Percentiles rank a stretch among this genome's conserved stretches.
phyloP scores from a whole-genome alignment of 208 protist species.

The Leishmania tropica region DNA sequence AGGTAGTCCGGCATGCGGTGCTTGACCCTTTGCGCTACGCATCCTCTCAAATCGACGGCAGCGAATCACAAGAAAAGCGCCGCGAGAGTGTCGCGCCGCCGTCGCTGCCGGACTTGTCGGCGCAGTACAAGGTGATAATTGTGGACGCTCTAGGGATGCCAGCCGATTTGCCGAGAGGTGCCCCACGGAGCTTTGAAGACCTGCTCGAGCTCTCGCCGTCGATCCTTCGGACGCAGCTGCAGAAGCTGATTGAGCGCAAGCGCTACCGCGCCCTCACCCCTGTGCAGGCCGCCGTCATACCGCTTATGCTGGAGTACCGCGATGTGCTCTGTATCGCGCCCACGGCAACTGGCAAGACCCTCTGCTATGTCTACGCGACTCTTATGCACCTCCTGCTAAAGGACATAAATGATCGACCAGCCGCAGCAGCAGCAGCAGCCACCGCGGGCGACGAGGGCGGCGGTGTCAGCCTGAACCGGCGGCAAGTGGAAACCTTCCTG shows the following conservation, averaged over 20 bases:
- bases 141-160: slow-evolving; percentile 84
- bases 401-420: slow-evolving; percentile 17
- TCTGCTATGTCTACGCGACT: slow-evolving; percentile 86
- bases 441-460: slow-evolving; percentile 6
- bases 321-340: slow-evolving; percentile 89
- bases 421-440: not conserved
- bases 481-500: slow-evolving; percentile 62
- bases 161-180: slow-evolving; percentile 39
- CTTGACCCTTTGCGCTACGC: slow-evolving; percentile 10
- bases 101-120: slow-evolving; percentile 1
- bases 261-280: slow-evolving; percentile 50
- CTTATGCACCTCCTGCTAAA: slow-evolving; percentile 68
- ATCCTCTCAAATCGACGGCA: not conserved
- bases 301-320: slow-evolving; percentile 66
- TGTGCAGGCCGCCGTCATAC: slow-evolving; percentile 62
- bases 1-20: slow-evolving; percentile 37
- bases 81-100: slow-evolving; percentile 2
- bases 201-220: slow-evolving; percentile 51
- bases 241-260: slow-evolving; percentile 34
- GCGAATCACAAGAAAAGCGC: not conserved
- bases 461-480: slow-evolving; percentile 31
- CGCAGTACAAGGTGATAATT: slow-evolving; percentile 54
- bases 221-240: slow-evolving; percentile 46
- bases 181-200: slow-evolving; percentile 57
- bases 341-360: slow-evolving; percentile 92